phyloP scores from a whole-genome alignment of 345 rosid species.

The Salix arbutifolia region DNA sequence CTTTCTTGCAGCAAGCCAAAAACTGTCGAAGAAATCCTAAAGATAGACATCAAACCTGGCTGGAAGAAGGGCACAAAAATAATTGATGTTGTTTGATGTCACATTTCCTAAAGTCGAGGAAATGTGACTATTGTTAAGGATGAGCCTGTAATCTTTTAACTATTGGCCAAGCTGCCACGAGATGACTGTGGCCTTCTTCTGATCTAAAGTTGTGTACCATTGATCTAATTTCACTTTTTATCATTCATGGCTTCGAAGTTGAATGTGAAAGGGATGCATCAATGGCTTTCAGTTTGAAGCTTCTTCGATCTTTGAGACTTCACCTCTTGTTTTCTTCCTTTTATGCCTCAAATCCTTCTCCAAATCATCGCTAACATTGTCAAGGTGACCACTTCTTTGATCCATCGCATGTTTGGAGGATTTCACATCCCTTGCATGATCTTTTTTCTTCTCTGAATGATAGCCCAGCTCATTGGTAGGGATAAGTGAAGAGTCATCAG shows the following conservation, averaged over 20 bases:
- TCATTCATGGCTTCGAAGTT: not conserved
- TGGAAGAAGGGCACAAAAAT: slow-evolving; percentile 38
- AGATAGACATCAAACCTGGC: slow-evolving; percentile 28
- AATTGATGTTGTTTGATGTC: slow-evolving; percentile 46
- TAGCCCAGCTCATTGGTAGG: too few species aligned
- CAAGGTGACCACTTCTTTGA: too few species aligned
- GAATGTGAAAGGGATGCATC: not conserved
- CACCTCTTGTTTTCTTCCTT: too few species aligned
- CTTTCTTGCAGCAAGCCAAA: slow-evolving; percentile 40
- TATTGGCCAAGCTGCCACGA: not conserved
- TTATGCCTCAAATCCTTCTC: too few species aligned
- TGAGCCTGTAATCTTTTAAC: slow-evolving; percentile 8
- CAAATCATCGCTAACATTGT: too few species aligned
- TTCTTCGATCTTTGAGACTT: too few species aligned
- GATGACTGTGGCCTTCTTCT: slow-evolving; percentile 4
- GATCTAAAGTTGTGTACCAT: slow-evolving; percentile 15
- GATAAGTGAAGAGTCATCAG: too few species aligned
- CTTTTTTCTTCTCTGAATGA: too few species aligned
- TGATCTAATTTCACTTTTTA: slow-evolving; percentile 6
- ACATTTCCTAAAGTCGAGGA: slow-evolving; percentile 58
- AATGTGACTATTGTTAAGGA: slow-evolving; percentile 13
- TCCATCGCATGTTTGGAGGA: too few species aligned
- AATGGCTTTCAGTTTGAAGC: too few species aligned
- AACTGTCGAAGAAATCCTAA: slow-evolving; percentile 63
- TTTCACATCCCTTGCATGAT: too few species aligned